Percentiles rank a stretch among this genome's conserved stretches.
Conservation (phyloP, 2,329 filamentous ascomycete genomes). For the Lasiodiplodia theobromae region DNA sequence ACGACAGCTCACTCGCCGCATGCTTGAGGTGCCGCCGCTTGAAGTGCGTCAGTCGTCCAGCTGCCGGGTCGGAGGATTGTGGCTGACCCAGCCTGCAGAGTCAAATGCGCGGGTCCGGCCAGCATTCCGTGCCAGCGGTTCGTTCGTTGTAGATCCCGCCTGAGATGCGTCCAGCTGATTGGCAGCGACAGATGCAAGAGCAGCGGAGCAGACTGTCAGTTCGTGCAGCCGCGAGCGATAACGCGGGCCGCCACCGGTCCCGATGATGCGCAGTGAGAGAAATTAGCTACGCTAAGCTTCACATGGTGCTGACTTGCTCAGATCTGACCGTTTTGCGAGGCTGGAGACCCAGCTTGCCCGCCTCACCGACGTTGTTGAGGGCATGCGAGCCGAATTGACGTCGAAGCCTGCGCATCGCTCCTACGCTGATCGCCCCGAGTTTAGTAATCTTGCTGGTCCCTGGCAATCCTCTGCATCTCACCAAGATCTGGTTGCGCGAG, state of each 20-base stretch:
- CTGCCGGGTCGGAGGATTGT: background rate
- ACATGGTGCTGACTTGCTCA: background rate
- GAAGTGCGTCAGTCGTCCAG: background rate
- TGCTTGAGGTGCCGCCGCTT: slow-evolving; percentile 9
- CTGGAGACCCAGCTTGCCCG: slow-evolving; percentile 5
- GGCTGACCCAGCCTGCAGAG: background rate
- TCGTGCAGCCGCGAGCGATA: slow-evolving; percentile 12
- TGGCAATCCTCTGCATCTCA: background rate
- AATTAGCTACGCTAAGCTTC: no score
- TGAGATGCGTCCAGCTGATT: background rate
- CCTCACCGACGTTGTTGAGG: background rate
- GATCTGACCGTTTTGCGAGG: background rate
- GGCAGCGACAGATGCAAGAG: slow-evolving; percentile 6
- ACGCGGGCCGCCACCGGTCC: background rate
- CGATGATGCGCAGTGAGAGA: background rate
- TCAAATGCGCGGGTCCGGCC: slow-evolving; percentile 13
- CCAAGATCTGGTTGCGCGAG: background rate
- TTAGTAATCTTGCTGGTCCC: background rate
- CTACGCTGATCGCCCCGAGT: background rate
- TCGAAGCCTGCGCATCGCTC: background rate
- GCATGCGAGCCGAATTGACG: background rate
- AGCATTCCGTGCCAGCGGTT: slow-evolving; percentile 11
- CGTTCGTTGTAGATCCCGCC: background rate
- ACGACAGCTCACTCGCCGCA: background rate
- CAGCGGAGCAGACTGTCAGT: slow-evolving; percentile 10